These are phyloP conservation scores for Garcia nutans DNA, from an alignment of 345 rosid species.

Conservation along the genomic window DNA sequence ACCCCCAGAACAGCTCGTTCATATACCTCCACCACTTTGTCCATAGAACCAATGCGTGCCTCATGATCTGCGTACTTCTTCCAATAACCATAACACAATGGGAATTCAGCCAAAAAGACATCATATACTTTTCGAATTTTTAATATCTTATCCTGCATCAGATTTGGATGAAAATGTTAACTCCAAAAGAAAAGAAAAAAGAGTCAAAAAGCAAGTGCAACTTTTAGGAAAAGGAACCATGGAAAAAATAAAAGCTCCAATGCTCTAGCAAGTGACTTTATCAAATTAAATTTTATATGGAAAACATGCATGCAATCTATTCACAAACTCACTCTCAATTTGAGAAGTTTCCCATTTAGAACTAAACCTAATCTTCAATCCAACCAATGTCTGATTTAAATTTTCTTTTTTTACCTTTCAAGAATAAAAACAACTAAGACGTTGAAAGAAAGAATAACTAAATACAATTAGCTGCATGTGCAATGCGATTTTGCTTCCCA, in stretches of 20 bases:
- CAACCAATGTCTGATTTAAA: background rate
- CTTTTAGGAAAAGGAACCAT: background rate
- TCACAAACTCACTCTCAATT: background rate
- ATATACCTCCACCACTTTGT: constrained; percentile 93
- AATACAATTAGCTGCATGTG: background rate
- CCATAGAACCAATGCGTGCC: constrained; percentile 79
- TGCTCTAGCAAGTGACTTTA: background rate
- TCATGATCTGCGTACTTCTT: constrained; percentile 98
- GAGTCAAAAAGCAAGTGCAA: background rate
- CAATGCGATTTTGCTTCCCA: no score
- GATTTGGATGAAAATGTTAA: constrained; percentile 20
- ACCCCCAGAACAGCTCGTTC: constrained; percentile 91
- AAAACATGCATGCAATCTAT: no score
- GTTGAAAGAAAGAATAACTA: background rate
- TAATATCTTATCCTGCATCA: constrained; percentile 68
- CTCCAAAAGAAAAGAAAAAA: constrained; percentile 4
- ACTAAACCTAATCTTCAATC: background rate
- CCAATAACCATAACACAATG: constrained; percentile 98
- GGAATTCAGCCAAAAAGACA: constrained; percentile 89
- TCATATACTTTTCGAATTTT: constrained; percentile 86
- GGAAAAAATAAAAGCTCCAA: background rate
- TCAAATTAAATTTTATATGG: background rate
- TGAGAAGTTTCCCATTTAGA: background rate
- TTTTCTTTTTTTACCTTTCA: background rate
- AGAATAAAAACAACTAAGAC: background rate